Conservation (phyloP, 2,329 filamentous ascomycete genomes). For the Blastomyces parvus region DNA sequence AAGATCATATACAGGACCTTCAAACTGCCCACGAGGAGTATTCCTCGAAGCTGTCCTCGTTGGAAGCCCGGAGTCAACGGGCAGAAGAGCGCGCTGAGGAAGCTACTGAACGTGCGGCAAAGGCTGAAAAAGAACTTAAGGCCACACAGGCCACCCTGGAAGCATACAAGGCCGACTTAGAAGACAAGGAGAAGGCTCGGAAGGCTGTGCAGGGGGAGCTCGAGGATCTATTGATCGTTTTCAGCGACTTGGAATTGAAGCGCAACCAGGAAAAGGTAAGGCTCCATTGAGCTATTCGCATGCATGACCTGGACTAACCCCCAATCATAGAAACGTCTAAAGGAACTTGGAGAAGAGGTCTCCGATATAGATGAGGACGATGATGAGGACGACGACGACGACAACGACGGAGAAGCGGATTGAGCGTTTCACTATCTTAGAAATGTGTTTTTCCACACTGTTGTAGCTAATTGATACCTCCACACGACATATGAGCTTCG, state of each 20-base stretch:
- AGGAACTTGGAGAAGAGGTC: constrained; percentile 57
- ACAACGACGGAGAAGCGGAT: constrained; percentile 23
- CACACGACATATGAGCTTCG: background rate
- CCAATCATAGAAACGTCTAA: constrained; percentile 49
- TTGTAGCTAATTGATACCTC: constrained; percentile 2
- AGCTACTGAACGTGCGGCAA: constrained; percentile 20
- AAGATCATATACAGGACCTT: constrained; percentile 51
- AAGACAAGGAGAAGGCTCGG: constrained; percentile 52
- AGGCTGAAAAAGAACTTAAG: constrained; percentile 19
- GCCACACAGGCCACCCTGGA: constrained; percentile 23
- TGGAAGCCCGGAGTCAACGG: constrained; percentile 45
- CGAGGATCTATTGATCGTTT: constrained; percentile 72
- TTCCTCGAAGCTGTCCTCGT: constrained; percentile 31
- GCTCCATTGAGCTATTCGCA: constrained; percentile 20
- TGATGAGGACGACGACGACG: constrained; percentile 45
- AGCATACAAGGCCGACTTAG: constrained; percentile 26
- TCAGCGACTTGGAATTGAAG: constrained; percentile 72
- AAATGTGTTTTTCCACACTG: background rate
- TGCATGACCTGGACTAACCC: constrained; percentile 16
- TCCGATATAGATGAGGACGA: constrained; percentile 68
- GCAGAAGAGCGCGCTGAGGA: constrained; percentile 32
- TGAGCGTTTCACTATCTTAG: constrained; percentile 11
- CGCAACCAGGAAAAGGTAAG: constrained; percentile 61
- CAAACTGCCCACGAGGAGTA: constrained; percentile 47
- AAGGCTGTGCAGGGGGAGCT: constrained; percentile 60